Evolutionary conservation across 2,329 filamentous ascomycete genomes (phyloP), one percentile per base, ranked within the genome.

Genomic region (Fusarium sp.): DNA sequence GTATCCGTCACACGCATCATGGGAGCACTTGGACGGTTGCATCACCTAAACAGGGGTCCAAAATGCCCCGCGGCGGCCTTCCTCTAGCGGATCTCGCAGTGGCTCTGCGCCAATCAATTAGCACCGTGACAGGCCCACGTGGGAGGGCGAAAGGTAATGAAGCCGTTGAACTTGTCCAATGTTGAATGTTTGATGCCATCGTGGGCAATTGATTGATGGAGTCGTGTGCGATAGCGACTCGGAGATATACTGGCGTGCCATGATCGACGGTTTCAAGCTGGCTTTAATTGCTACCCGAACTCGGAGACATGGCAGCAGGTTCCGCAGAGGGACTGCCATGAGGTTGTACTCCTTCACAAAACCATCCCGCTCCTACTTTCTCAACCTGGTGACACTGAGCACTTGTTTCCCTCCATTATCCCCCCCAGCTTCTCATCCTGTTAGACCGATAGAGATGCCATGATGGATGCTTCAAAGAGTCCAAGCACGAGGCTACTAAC

Each of bases 61-160:
- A 4, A 34, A 34, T 34, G 31, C 31, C 31, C 31, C 31, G 31
- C 31, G 31, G 34, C 48, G 48, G 4, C 15, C 11, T 13, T 40
- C 37, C 31, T 12, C 31, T 34, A 34, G 31, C 31, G 31, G 31
- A 34, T 34, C 31, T 34, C 31, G 31, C 11, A 46, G 40, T 12
- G 27, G 30, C 40, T 30, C 40, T 43, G n/a, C 44, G 44, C 73
- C 73, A 75, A 75, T 75, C 73, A 66, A 58, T 65, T 50, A 43
- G 13, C 71, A 75, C 62, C 73, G 71, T 75, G 71, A 59, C 36
- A 15, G 44, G 54, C 53, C 69, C 73, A 75, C 73, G 73, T 75
- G 73, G 56, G 27, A 53, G 3, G 16, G 39, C 31, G 37, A 70
- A 47, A 70, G 65, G 65, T 44, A 28, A 10, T 51, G 34, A 30